phyloP scores from a whole-genome alignment of 805 yeast species.

The Nakazawaea peltata region DNA sequence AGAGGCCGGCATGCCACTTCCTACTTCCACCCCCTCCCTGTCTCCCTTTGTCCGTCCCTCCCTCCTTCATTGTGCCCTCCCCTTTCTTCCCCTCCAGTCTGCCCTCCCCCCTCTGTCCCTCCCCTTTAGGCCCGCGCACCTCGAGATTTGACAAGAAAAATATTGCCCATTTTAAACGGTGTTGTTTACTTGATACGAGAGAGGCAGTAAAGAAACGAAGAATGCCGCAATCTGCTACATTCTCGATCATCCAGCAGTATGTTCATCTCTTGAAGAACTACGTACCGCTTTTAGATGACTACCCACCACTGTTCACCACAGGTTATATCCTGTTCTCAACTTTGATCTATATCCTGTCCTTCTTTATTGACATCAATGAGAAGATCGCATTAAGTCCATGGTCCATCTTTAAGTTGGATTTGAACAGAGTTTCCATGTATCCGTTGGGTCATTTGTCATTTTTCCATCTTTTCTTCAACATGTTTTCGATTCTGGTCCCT shows the following conservation, averaged over 20 bases:
- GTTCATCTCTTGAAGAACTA: slow-evolving; percentile 3
- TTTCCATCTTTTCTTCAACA: slow-evolving; percentile 55
- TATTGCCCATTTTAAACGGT: no score
- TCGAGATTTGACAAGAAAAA: no score
- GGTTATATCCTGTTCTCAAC: slow-evolving; percentile 53
- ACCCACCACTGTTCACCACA: slow-evolving; percentile 54
- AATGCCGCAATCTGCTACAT: slow-evolving; percentile 5
- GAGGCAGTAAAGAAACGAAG: background rate
- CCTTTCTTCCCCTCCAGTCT: no score
- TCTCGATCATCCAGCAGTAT: slow-evolving; percentile 7
- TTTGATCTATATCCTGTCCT: slow-evolving; percentile 31
- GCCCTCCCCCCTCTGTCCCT: no score
- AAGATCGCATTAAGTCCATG: slow-evolving; percentile 45
- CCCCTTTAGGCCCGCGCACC: no score
- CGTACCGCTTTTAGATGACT: slow-evolving; percentile 11
- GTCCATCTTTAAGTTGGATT: slow-evolving; percentile 39
- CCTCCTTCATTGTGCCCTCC: no score
- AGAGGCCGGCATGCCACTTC: no score
- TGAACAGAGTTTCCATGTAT: slow-evolving; percentile 58
- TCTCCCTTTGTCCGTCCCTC: no score
- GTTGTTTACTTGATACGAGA: no score
- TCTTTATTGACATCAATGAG: slow-evolving; percentile 21
- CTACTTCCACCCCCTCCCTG: no score
- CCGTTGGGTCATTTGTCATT: slow-evolving; percentile 60
- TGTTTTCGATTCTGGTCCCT: slow-evolving; percentile 48